A percentile compares a stretch with the other conserved stretches of the same genome.
phyloP scores from a whole-genome alignment of 148 eudicot genomes.

The Bassia scoparia region DNA sequence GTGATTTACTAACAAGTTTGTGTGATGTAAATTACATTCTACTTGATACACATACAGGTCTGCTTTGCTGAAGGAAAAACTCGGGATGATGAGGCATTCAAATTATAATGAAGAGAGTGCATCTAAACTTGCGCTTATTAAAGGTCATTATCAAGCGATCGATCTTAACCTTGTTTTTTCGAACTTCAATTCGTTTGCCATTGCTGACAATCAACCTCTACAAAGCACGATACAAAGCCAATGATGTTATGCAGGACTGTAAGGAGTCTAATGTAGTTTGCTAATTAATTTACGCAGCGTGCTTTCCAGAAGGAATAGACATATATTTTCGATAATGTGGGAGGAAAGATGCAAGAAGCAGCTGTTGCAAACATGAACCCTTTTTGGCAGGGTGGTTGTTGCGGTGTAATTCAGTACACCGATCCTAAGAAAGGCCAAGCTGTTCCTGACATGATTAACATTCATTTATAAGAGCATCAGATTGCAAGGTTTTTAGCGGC shows the following conservation, averaged over 20 bases:
- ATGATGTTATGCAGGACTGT: too few species aligned
- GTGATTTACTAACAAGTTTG: neutral
- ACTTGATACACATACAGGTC: constrained; percentile 31
- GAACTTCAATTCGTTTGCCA: too few species aligned
- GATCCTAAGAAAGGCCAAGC: neutral
- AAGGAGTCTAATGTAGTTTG: too few species aligned
- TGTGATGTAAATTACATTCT: neutral
- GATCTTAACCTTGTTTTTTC: too few species aligned
- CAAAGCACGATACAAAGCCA: too few species aligned
- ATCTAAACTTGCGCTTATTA: constrained; percentile 48
- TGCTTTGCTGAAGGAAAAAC: constrained; percentile 43
- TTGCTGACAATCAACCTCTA: too few species aligned
- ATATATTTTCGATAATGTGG: constrained; percentile 53
- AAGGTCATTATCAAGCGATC: constrained; percentile 30
- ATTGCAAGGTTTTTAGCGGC: constrained; percentile 40
- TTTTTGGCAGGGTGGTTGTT: constrained; percentile 48
- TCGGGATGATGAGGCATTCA: constrained; percentile 68
- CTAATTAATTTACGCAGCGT: too few species aligned
- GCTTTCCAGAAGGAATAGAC: constrained; percentile 63
- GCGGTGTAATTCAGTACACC: constrained; percentile 55
- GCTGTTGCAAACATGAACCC: constrained; percentile 56
- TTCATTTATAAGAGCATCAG: constrained; percentile 49
- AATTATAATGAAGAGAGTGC: constrained; percentile 54
- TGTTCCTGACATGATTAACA: constrained; percentile 36
- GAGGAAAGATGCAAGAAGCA: constrained; percentile 56